Percentiles rank a stretch among this genome's conserved stretches.
Evolutionary conservation across 2,329 filamentous ascomycete genomes (phyloP).

Genomic region (Fonsecaea erecta): DNA sequence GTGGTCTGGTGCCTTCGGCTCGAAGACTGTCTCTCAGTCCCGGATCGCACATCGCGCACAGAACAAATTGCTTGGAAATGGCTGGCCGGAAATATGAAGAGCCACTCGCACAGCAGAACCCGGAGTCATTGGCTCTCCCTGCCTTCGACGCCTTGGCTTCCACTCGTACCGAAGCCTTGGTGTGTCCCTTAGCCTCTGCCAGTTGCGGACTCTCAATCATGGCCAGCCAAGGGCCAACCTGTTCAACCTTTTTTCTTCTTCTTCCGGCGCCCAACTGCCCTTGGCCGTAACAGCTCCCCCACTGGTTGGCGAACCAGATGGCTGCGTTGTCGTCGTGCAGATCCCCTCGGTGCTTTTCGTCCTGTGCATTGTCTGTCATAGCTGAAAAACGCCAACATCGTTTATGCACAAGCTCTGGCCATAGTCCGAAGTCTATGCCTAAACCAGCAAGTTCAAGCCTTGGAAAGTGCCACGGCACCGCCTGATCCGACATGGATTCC

Average conservation of each 20-base stretch:
- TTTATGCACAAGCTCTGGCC: neutral
- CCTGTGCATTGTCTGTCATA: neutral
- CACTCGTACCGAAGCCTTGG: constrained; percentile 3
- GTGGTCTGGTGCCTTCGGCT: neutral
- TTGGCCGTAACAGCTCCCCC: neutral
- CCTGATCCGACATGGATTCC: neutral
- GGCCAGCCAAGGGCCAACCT: neutral
- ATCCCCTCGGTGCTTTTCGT: neutral
- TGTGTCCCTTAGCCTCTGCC: neutral
- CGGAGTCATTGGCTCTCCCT: neutral
- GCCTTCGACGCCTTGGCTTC: neutral
- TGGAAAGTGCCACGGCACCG: neutral
- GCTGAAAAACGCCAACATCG: constrained; percentile 1
- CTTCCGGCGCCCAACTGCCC: neutral
- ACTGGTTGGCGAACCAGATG: neutral
- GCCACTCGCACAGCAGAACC: neutral
- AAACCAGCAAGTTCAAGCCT: constrained; percentile 14
- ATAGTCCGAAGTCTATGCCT: constrained; percentile 3
- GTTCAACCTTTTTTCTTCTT: neutral
- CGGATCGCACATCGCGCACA: neutral
- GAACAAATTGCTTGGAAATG: neutral
- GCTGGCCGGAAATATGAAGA: neutral
- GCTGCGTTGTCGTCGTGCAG: neutral
- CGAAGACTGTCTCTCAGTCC: neutral
- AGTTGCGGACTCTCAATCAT: neutral